phyloP scores from a whole-genome alignment of 495 filamentous ascomycete species.

The Neurospora intermedia region DNA sequence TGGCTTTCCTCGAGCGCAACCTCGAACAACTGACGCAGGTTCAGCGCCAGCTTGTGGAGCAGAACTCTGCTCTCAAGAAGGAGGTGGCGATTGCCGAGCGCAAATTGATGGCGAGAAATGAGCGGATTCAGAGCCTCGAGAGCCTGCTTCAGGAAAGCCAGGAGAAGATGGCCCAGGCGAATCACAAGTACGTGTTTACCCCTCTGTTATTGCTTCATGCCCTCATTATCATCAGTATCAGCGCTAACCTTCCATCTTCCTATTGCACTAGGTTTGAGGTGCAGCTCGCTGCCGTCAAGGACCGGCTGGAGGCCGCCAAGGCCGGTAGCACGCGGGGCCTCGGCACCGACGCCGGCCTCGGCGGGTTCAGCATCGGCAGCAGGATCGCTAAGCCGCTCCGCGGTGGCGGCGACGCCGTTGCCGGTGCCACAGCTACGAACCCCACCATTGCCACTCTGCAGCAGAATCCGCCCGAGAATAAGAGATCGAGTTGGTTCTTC shows the following conservation, averaged over 20 bases:
- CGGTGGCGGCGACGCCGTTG: slow-evolving; percentile 78
- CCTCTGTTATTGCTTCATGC: neutral
- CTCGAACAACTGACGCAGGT: slow-evolving; percentile 95
- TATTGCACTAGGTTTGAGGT: slow-evolving; percentile 68
- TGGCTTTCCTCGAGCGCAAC: slow-evolving; percentile 97
- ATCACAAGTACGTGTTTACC: slow-evolving; percentile 65
- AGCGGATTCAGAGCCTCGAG: slow-evolving; percentile 90
- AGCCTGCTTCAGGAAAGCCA: slow-evolving; percentile 88
- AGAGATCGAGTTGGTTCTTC: slow-evolving; percentile 51
- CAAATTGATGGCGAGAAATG: slow-evolving; percentile 90
- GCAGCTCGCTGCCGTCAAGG: slow-evolving; percentile 93
- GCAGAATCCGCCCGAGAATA: slow-evolving; percentile 36
- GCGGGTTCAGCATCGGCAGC: slow-evolving; percentile 70
- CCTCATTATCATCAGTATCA: neutral
- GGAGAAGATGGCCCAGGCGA: slow-evolving; percentile 91
- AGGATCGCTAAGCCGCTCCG: slow-evolving; percentile 95
- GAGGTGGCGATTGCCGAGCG: slow-evolving; percentile 97
- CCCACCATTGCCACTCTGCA: slow-evolving; percentile 44
- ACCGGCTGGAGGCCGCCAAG: slow-evolving; percentile 92
- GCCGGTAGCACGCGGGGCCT: slow-evolving; percentile 75
- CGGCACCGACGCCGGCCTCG: slow-evolving; percentile 47
- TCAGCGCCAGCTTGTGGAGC: slow-evolving; percentile 93
- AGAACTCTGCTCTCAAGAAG: slow-evolving; percentile 93
- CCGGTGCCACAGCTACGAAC: slow-evolving; percentile 29
- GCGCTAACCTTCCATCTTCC: neutral